phyloP scores from a whole-genome alignment of 805 yeast species.

The Dipodascopsis tothii region DNA sequence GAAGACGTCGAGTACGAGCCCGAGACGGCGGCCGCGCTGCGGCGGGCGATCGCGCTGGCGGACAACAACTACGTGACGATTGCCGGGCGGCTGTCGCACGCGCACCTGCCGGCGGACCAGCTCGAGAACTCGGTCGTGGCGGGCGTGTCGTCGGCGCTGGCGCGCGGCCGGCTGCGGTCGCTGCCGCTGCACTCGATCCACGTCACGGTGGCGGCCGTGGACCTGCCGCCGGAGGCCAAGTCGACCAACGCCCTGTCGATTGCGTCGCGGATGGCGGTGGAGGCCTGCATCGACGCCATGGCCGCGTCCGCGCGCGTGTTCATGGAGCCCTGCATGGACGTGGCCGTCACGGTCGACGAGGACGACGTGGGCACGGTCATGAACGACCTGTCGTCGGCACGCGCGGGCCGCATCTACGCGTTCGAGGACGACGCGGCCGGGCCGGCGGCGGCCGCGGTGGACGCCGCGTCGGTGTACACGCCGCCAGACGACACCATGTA shows the following conservation, averaged over 20 bases:
- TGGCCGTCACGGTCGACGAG: constrained; percentile 57
- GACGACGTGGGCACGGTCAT: constrained; percentile 74
- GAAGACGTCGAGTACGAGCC: constrained; percentile 33
- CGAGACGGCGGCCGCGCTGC: constrained; percentile 36
- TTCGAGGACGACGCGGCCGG: constrained; percentile 46
- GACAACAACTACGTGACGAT: constrained; percentile 19
- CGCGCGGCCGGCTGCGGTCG: constrained; percentile 37
- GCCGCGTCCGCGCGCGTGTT: constrained; percentile 39
- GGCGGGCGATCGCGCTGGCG: constrained; percentile 32
- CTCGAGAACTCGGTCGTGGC: constrained; percentile 26
- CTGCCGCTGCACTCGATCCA: constrained; percentile 55
- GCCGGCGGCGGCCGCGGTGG: constrained; percentile 2
- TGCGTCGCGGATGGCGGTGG: constrained; percentile 41
- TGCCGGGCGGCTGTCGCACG: constrained; percentile 22
- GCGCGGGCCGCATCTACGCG: constrained; percentile 66
- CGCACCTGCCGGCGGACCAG: constrained; percentile 27
- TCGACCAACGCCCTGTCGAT: constrained; percentile 35
- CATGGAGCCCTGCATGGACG: constrained; percentile 83
- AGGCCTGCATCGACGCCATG: constrained; percentile 33
- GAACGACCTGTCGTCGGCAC: constrained; percentile 71
- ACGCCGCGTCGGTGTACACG: constrained; percentile 47
- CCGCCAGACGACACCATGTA: constrained; percentile 58
- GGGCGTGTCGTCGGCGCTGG: constrained; percentile 36
- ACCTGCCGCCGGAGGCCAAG: constrained; percentile 44
- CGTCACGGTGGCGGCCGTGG: constrained; percentile 47